Percentiles rank a stretch among this genome's conserved stretches.
These are phyloP conservation scores for Tephrocybe sp. DNA, from an alignment of 768 basidiomycete species.

Conservation along the genomic window DNA sequence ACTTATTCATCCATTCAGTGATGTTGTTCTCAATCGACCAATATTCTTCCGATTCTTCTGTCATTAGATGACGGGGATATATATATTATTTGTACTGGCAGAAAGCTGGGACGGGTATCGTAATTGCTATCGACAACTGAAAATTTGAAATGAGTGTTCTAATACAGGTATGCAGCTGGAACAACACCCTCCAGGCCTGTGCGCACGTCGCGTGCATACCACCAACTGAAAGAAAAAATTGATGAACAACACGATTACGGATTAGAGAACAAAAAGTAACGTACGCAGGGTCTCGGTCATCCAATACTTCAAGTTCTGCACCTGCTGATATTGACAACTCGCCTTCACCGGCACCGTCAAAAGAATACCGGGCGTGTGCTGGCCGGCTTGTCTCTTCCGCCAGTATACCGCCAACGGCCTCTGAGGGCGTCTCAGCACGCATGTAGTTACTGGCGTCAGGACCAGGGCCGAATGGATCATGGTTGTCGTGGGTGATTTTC, in stretches of 20 bases:
- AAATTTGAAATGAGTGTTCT: constrained; percentile 37
- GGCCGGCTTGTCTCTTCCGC: constrained; percentile 70
- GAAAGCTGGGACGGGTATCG: constrained; percentile 21
- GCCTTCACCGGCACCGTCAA: constrained; percentile 76
- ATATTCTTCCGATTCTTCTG: no score
- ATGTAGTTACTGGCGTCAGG: constrained; percentile 76
- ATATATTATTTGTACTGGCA: constrained; percentile 8
- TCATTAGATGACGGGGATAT: not conserved
- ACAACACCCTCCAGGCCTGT: constrained; percentile 87
- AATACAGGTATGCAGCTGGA: constrained; percentile 89
- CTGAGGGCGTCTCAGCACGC: constrained; percentile 79
- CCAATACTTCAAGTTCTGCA: constrained; percentile 70
- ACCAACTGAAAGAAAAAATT: constrained; percentile 70
- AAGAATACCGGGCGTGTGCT: constrained; percentile 80
- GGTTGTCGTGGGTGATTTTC: constrained; percentile 32
- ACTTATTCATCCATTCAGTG: constrained; percentile 1
- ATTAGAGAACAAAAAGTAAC: constrained; percentile 28
- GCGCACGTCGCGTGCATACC: constrained; percentile 82
- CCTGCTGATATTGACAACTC: constrained; percentile 71
- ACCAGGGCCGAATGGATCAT: constrained; percentile 66
- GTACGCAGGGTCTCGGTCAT: constrained; percentile 78
- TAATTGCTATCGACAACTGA: constrained; percentile 33
- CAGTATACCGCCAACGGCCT: constrained; percentile 60
- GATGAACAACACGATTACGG: constrained; percentile 10
- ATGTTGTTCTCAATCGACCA: not conserved